Percentiles rank a stretch among this genome's conserved stretches.
phyloP scores from a whole-genome alignment of 768 basidiomycete species.

The Russula virescens region DNA sequence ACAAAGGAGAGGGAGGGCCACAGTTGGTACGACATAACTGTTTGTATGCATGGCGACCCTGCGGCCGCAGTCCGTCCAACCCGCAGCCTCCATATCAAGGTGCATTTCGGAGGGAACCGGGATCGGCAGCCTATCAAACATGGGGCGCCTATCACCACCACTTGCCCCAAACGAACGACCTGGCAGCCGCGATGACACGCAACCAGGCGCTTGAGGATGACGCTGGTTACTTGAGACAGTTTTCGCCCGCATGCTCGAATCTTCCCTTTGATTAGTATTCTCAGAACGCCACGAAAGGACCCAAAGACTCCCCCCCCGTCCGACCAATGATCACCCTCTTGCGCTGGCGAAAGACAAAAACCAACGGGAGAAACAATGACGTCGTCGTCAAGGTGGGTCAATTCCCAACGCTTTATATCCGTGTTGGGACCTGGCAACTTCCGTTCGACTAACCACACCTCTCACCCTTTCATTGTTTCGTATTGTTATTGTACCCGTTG shows the following conservation, averaged over 20 bases:
- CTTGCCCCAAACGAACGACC: background rate
- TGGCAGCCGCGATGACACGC: background rate
- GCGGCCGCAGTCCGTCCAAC: too few species aligned
- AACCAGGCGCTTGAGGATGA: background rate
- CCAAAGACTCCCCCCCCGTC: background rate
- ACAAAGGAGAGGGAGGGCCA: too few species aligned
- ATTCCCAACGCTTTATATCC: background rate
- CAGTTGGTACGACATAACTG: too few species aligned
- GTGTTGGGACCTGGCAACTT: slow-evolving; percentile 3
- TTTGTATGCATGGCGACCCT: too few species aligned
- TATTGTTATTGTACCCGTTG: background rate
- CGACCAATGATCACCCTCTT: background rate
- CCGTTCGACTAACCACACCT: background rate
- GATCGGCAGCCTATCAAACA: background rate
- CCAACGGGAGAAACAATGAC: background rate
- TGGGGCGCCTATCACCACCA: background rate
- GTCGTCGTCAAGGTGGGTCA: background rate
- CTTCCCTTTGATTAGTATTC: background rate
- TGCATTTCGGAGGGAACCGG: background rate
- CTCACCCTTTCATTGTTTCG: background rate
- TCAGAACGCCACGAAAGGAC: background rate
- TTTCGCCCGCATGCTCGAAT: background rate
- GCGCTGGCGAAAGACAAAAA: background rate
- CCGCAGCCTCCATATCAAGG: too few species aligned
- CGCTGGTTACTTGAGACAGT: background rate